Conservation (phyloP, 305 asterid species). For the Rubia tinctorum region DNA sequence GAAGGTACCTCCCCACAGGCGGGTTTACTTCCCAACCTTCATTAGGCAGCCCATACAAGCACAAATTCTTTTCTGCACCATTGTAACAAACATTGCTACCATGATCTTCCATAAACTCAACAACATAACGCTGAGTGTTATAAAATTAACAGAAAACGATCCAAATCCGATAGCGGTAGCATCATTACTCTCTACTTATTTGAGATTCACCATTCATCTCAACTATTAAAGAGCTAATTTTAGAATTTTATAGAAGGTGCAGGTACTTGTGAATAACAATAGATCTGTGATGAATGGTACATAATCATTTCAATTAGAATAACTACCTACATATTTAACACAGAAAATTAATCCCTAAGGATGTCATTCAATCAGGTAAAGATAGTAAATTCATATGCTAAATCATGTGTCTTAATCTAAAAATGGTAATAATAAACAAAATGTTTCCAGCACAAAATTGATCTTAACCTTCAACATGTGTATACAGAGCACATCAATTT, state of each 20-base stretch:
- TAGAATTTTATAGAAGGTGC: not conserved
- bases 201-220: constrained; percentile 99
- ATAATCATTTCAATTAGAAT: not conserved
- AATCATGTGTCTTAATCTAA: not conserved
- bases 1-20: no score
- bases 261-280: not conserved
- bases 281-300: not conserved
- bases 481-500: constrained; percentile 56
- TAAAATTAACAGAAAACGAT: not conserved
- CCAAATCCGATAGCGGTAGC: constrained; percentile 46
- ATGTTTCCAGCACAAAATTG: not conserved
- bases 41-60: no score
- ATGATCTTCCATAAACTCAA: not conserved
- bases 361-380: not conserved
- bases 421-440: not conserved
- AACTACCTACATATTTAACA: not conserved
- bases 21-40: no score
- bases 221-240: not conserved
- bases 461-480: constrained; percentile 75
- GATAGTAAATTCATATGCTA: no score
- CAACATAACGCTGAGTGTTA: not conserved
- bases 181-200: constrained; percentile 96
- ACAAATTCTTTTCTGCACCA: constrained; percentile 60
- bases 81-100: not conserved
- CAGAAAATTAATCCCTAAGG: not conserved